These are phyloP conservation scores for Aspergillus melleus DNA, from an alignment of 2,329 filamentous ascomycete genomes.

Conservation along the genomic window DNA sequence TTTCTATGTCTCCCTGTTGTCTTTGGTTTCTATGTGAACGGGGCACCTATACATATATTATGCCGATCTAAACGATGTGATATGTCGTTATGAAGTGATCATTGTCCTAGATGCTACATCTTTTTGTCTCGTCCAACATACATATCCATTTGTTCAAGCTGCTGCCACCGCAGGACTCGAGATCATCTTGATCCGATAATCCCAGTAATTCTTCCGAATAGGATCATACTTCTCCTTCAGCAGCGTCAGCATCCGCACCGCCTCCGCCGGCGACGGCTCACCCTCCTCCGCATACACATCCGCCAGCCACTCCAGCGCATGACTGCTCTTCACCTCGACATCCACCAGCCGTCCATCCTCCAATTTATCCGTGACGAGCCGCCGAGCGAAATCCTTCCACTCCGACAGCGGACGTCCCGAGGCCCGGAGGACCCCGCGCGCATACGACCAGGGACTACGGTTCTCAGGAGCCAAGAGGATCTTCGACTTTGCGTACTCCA, in stretches of 20 bases:
- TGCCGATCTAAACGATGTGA: not conserved
- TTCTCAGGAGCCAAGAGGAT: slow-evolving; percentile 86
- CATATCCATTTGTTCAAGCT: slow-evolving; percentile 11
- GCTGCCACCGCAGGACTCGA: slow-evolving; percentile 17
- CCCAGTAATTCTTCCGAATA: slow-evolving; percentile 89
- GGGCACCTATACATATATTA: not conserved
- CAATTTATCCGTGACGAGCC: slow-evolving; percentile 54
- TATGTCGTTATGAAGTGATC: not conserved
- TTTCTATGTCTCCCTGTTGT: not conserved
- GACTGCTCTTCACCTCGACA: slow-evolving; percentile 57
- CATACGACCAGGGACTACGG: slow-evolving; percentile 90
- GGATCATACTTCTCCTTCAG: slow-evolving; percentile 87
- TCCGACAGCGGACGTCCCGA: slow-evolving; percentile 53
- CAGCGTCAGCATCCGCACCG: slow-evolving; percentile 68
- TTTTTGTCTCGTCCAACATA: not conserved
- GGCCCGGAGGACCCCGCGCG: slow-evolving; percentile 72
- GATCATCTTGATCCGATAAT: slow-evolving; percentile 63
- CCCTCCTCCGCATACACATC: slow-evolving; percentile 46
- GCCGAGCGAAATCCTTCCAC: slow-evolving; percentile 54
- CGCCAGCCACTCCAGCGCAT: slow-evolving; percentile 56
- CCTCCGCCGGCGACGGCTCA: slow-evolving; percentile 50
- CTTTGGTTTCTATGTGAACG: not conserved
- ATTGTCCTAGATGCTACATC: not conserved
- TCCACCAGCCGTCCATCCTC: slow-evolving; percentile 33
- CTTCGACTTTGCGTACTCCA: slow-evolving; percentile 70